These are phyloP conservation scores for Niebla homalea DNA, from an alignment of 495 filamentous ascomycete genomes.

Conservation along the genomic window DNA sequence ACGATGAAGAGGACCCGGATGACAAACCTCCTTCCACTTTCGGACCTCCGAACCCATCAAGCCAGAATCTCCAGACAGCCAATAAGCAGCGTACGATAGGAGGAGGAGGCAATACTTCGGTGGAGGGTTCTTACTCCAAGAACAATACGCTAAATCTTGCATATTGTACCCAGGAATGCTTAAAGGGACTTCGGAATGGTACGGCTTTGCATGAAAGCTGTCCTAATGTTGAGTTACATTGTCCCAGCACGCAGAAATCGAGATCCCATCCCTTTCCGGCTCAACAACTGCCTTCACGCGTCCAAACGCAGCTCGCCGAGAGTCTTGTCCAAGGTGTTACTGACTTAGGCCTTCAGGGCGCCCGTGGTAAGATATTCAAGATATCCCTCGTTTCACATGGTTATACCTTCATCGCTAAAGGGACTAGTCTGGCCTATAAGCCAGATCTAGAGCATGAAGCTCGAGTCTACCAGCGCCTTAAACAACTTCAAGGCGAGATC, in stretches of 20 bases:
- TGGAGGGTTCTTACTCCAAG: not conserved
- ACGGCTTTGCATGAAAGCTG: not conserved
- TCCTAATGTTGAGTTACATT: not conserved
- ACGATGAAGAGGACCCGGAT: not conserved
- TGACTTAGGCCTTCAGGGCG: slow-evolving; percentile 1
- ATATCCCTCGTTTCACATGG: not conserved
- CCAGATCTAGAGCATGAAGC: slow-evolving; percentile 24
- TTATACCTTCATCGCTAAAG: slow-evolving; percentile 5
- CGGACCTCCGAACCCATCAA: not conserved
- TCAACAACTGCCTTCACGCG: not conserved
- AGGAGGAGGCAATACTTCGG: not conserved
- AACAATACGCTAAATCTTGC: not conserved
- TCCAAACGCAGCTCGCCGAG: not conserved
- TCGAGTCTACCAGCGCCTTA: slow-evolving; percentile 22
- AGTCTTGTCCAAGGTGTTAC: not conserved
- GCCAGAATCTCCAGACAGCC: not conserved
- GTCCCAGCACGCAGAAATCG: not conserved
- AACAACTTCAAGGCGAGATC: slow-evolving; percentile 22
- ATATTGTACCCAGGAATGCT: not conserved
- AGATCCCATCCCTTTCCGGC: not conserved
- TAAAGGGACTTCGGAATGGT: not conserved
- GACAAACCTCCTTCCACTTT: too few species aligned
- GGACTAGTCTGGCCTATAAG: not conserved
- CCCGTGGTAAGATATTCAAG: slow-evolving; percentile 5
- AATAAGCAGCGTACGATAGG: not conserved